Percentiles rank a stretch among this genome's conserved stretches.
Evolutionary conservation across 306 rosid genomes (phyloP).

Genomic region (Sechiopsis laciniata): DNA sequence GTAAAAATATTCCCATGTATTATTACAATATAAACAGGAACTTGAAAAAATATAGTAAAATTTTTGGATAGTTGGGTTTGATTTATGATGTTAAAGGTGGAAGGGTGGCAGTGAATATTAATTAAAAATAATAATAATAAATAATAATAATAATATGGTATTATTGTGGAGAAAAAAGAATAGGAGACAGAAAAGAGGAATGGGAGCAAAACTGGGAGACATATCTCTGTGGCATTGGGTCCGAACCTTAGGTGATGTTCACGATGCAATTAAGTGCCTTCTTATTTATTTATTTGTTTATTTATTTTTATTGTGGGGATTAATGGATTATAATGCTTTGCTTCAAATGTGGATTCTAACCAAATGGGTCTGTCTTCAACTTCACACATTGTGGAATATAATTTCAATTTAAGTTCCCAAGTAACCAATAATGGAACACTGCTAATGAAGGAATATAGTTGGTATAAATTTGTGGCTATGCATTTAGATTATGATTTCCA

Average conservation of each 20-base stretch:
- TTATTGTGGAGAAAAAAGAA: conserved; percentile 22
- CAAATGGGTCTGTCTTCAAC: background rate
- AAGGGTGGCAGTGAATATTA: too few relatives aligned
- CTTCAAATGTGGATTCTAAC: background rate
- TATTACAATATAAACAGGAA: too few relatives aligned
- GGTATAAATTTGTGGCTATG: too few relatives aligned
- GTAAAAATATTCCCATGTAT: too few relatives aligned
- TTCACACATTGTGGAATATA: background rate
- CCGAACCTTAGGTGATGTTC: conserved; percentile 36
- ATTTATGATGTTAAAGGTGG: too few relatives aligned
- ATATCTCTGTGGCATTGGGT: conserved; percentile 45
- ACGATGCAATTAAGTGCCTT: conserved; percentile 33
- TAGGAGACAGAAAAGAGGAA: conserved; percentile 40
- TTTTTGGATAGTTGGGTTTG: too few relatives aligned
- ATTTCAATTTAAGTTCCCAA: background rate
- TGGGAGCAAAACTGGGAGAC: conserved; percentile 39
- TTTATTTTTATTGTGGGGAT: background rate
- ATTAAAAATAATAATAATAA: too few relatives aligned
- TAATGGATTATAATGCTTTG: background rate
- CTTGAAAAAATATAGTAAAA: too few relatives aligned
- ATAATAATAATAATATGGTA: background rate
- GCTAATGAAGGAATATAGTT: background rate
- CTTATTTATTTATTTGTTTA: background rate
- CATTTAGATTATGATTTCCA: too few relatives aligned
- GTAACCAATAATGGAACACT: background rate